Evolutionary conservation across 1,284 basidiomycete species (phyloP).

Genomic region (Coniophora puteana): DNA sequence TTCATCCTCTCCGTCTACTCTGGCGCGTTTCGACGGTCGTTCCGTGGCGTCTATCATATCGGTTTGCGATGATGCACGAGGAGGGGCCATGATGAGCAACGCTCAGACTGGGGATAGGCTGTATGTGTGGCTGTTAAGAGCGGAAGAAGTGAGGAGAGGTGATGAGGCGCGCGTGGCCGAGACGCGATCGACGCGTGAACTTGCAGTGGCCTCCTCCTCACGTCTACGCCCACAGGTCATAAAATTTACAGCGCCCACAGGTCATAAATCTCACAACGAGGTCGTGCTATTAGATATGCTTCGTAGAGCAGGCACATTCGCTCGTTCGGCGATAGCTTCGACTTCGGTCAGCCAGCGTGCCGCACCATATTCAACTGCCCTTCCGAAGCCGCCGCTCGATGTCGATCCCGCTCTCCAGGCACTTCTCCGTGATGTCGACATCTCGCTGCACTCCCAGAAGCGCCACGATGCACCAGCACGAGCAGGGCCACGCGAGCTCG

Average conservation of each 20-base stretch:
- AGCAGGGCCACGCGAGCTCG: constrained; percentile 45
- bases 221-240: too few relatives aligned
- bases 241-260: too few relatives aligned
- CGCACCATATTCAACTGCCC: constrained; percentile 17
- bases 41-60: constrained; percentile 18
- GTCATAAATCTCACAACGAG: too few relatives aligned
- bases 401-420: constrained; percentile 61
- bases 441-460: constrained; percentile 52
- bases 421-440: constrained; percentile 62
- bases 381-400: constrained; percentile 47
- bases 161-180: too few relatives aligned
- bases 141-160: too few relatives aligned
- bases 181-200: not conserved
- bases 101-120: too few relatives aligned
- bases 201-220: too few relatives aligned
- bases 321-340: constrained; percentile 20
- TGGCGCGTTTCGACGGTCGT: constrained; percentile 42
- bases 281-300: constrained; percentile 19
- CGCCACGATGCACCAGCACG: too few relatives aligned
- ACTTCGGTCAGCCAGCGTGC: constrained; percentile 15
- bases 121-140: too few relatives aligned
- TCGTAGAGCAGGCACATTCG: constrained; percentile 12
- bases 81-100: too few relatives aligned
- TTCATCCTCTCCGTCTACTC: constrained; percentile 21
- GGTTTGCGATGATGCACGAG: too few relatives aligned